Conservation (phyloP, 2,329 filamentous ascomycete genomes). For the Fusarium multiceps region DNA sequence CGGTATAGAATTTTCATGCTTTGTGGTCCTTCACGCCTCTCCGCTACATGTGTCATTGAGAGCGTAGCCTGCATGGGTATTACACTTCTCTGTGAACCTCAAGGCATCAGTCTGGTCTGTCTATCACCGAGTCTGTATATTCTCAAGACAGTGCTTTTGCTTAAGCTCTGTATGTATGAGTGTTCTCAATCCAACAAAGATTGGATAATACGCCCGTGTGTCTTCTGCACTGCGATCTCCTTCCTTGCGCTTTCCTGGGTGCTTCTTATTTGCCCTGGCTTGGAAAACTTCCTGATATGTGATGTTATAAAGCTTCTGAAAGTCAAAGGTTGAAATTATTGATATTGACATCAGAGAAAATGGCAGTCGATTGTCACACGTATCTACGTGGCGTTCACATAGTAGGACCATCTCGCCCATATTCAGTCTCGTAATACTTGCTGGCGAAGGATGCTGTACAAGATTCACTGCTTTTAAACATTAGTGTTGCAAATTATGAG, state of each 20-base stretch:
- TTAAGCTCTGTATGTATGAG: neutral
- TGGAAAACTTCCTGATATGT: slow-evolving; percentile 56
- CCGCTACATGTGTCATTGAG: neutral
- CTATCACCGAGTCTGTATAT: neutral
- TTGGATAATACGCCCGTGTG: neutral
- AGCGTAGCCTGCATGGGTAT: neutral
- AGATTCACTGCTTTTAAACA: neutral
- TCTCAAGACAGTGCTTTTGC: neutral
- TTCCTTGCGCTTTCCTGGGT: neutral
- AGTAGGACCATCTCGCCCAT: neutral
- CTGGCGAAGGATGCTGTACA: neutral
- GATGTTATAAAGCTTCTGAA: slow-evolving; percentile 57
- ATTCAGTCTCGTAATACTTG: neutral
- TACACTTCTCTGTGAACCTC: neutral
- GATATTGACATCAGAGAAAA: neutral
- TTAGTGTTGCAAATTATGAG: neutral
- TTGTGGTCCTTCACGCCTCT: neutral
- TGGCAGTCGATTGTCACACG: neutral
- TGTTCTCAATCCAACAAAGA: neutral
- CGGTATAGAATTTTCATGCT: neutral
- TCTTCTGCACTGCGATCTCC: neutral
- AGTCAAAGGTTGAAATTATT: slow-evolving; percentile 3
- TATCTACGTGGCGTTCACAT: neutral
- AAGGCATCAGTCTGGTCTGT: neutral
- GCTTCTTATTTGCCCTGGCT: slow-evolving; percentile 52